Percentiles rank a stretch among this genome's conserved stretches.
Evolutionary conservation across 768 basidiomycete genomes (phyloP).

Genomic region (Obba rivulosa): DNA sequence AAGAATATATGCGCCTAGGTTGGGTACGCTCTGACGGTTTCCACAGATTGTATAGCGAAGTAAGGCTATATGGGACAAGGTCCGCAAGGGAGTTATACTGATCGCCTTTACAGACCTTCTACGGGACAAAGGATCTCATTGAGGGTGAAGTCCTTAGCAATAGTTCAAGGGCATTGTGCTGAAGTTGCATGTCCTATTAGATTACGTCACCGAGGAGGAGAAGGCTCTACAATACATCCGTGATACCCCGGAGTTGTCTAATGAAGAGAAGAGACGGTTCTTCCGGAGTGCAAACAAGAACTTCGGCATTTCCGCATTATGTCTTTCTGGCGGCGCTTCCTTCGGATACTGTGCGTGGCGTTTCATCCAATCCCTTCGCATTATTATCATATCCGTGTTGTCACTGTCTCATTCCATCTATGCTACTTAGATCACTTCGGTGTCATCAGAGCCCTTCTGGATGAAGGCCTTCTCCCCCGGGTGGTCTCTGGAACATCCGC

Average conservation of each 20-base stretch:
- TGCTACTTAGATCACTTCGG: constrained; percentile 78
- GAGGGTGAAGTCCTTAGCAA: constrained; percentile 51
- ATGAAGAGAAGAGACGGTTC: constrained; percentile 89
- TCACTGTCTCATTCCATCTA: no score
- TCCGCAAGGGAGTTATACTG: constrained; percentile 9
- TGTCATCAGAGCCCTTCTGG: constrained; percentile 87
- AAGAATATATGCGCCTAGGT: neutral
- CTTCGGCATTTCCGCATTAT: constrained; percentile 86
- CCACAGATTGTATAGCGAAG: constrained; percentile 83
- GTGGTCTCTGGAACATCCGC: constrained; percentile 95
- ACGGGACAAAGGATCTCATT: constrained; percentile 85
- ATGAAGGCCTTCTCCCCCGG: constrained; percentile 79
- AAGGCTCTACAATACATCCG: constrained; percentile 72
- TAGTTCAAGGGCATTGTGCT: neutral
- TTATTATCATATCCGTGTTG: neutral
- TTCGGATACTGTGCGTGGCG: constrained; percentile 83
- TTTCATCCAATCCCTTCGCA: neutral
- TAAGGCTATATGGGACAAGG: constrained; percentile 13
- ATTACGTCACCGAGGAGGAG: constrained; percentile 77
- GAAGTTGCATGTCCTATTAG: constrained; percentile 32
- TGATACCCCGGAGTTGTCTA: constrained; percentile 61
- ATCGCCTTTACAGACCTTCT: constrained; percentile 59
- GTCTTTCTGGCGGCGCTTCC: constrained; percentile 92
- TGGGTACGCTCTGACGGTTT: neutral
- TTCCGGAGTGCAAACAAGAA: constrained; percentile 88